phyloP scores from a whole-genome alignment of 2,329 filamentous ascomycete species.

The Mollisia scopiformis region DNA sequence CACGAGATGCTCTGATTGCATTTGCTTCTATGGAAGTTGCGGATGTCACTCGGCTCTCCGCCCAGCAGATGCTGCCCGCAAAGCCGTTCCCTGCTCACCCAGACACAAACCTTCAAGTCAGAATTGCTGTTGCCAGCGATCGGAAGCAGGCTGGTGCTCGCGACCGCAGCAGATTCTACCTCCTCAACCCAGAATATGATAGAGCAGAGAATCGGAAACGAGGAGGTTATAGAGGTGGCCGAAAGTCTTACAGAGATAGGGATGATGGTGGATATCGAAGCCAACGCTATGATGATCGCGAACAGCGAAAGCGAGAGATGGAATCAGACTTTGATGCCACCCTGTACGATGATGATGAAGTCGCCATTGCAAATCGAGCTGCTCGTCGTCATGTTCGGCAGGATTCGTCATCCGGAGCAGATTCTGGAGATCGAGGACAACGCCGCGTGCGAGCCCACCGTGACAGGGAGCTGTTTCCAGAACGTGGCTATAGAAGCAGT shows the following conservation, averaged over 20 bases:
- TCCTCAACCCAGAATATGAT: slow-evolving; percentile 88
- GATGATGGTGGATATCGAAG: slow-evolving; percentile 48
- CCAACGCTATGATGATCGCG: slow-evolving; percentile 46
- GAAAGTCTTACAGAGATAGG: slow-evolving; percentile 66
- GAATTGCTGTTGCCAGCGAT: slow-evolving; percentile 75
- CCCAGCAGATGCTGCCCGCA: slow-evolving; percentile 68
- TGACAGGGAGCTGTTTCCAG: slow-evolving; percentile 62
- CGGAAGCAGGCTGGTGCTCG: slow-evolving; percentile 80
- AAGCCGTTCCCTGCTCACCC: slow-evolving; percentile 71
- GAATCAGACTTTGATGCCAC: slow-evolving; percentile 69
- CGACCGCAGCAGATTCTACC: slow-evolving; percentile 85
- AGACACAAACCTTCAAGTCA: slow-evolving; percentile 70
- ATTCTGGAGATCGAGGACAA: slow-evolving; percentile 27
- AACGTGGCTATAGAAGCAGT: slow-evolving; percentile 33
- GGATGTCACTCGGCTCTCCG: slow-evolving; percentile 57
- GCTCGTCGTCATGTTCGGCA: slow-evolving; percentile 36
- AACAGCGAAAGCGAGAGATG: slow-evolving; percentile 47
- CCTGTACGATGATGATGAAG: slow-evolving; percentile 77
- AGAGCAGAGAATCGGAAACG: slow-evolving; percentile 71
- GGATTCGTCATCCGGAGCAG: slow-evolving; percentile 36
- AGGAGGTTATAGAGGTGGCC: slow-evolving; percentile 47
- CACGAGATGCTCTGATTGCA: slow-evolving; percentile 57
- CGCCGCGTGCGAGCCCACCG: slow-evolving; percentile 6
- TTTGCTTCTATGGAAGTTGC: slow-evolving; percentile 52
- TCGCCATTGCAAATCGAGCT: slow-evolving; percentile 37